Percentiles rank a stretch among this genome's conserved stretches.
phyloP scores from a whole-genome alignment of 2,329 filamentous ascomycete species.

The Gremmenia infestans region DNA sequence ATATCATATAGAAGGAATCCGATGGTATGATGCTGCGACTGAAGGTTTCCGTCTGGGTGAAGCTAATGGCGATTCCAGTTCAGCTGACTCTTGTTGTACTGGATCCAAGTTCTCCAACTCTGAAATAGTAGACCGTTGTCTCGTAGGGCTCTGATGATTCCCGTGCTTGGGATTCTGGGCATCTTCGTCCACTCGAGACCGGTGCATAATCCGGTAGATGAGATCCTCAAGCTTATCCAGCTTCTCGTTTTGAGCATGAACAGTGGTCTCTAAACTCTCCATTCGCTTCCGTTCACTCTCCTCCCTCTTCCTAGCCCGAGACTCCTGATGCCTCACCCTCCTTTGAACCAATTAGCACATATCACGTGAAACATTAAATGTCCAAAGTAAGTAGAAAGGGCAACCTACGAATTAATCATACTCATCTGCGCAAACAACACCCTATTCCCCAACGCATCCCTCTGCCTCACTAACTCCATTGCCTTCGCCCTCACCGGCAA shows the following conservation, averaged over 20 bases:
- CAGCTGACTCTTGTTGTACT: neutral
- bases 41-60: neutral
- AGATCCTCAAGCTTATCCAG: conserved; percentile 21
- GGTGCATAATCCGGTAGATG: conserved; percentile 21
- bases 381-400: neutral
- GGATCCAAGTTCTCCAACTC: neutral
- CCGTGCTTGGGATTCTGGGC: neutral
- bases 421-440: conserved; percentile 46
- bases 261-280: conserved; percentile 17
- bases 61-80: neutral
- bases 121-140: no score
- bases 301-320: conserved; percentile 15
- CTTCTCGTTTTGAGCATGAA: conserved; percentile 22
- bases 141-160: neutral
- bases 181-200: neutral
- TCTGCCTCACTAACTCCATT: conserved; percentile 41
- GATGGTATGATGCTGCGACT: neutral
- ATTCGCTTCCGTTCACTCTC: conserved; percentile 17
- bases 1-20: neutral
- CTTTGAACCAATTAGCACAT: conserved; percentile 9
- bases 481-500: conserved; percentile 40
- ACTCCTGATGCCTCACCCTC: conserved; percentile 24
- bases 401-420: conserved; percentile 40
- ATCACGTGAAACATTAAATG: neutral
- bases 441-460: conserved; percentile 40